Conservation (phyloP, 345 rosid genomes). For the Psidium guajava region DNA sequence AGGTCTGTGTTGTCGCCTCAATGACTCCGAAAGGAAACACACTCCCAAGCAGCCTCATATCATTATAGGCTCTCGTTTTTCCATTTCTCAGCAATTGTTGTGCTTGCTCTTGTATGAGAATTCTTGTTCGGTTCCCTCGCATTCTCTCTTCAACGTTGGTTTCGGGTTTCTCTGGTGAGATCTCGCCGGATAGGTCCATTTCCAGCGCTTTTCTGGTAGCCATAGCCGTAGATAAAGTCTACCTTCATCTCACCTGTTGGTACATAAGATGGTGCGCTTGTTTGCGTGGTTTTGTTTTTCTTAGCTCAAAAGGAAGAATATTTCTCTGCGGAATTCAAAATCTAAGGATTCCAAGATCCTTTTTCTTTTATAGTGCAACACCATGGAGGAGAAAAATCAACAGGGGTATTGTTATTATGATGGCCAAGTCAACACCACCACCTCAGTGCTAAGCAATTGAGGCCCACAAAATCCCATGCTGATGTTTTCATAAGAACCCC, state of each 20-base stretch:
- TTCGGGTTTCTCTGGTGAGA: not conserved
- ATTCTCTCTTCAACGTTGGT: not conserved
- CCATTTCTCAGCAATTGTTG: not conserved
- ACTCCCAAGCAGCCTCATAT: not conserved
- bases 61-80: not conserved
- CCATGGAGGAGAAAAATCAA: not conserved
- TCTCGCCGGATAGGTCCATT: not conserved
- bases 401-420: not conserved
- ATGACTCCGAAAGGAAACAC: not conserved
- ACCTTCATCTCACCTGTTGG: not conserved
- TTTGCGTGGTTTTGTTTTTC: not conserved
- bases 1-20: not conserved
- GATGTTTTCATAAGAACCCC: not conserved
- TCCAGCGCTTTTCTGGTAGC: not conserved
- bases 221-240: not conserved
- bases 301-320: not conserved
- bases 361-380: not conserved
- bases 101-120: not conserved
- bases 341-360: not conserved
- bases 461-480: not conserved
- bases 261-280: not conserved
- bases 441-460: not conserved
- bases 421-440: not conserved
- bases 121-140: not conserved
- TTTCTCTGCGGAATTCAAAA: not conserved